Evolutionary conservation across 1,284 basidiomycete genomes (phyloP), one percentile per base, ranked within the genome.

Genomic region (Cryptococcus sp.): DNA sequence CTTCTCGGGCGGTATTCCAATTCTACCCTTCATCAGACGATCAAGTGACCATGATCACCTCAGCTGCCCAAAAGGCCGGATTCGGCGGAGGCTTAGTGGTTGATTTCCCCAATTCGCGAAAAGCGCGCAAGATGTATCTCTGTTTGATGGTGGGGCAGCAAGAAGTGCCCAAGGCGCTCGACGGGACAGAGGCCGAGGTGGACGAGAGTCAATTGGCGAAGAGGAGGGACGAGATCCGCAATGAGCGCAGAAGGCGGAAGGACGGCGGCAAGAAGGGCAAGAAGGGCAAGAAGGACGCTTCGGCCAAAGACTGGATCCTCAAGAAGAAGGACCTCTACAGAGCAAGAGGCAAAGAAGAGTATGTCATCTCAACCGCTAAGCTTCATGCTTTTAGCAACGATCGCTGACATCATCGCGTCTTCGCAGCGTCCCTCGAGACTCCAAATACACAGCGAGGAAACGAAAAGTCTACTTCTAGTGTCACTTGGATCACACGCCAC

Each of bases 41-140:
- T 75, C 94, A 98, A 80, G 88, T 97, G 68, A 89, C 90, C 67
- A 86, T 99, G 60, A 95, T 99, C 73, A 98, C 95, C 50, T 87
- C 88, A 4, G 89, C 88, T 66, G 96, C 96, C 1, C 93, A 94
- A 70, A 88, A 87, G 62, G 93, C 96, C 5, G 96, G 96, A 0
- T 99, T 99, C 75, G 93, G 94, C 5, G 96, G 96, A 59, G 96
- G 96, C 63, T 79, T 99, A 35, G 90, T 99, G 22, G 91, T 99
- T 46, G 96, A 99, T 80, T 97, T 92, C 78, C 94, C 93, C 3
- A 96, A 97, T 78, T 94, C 91, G 0, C 91, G 90, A 70, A 97
- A 94, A 78, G 92, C 91, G 39, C 86, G 85, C 70, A 97, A 97
- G 78, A 88, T 95, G 64, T 97, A 93, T 76, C 73, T 97, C 57